These are phyloP conservation scores for Scedosporium minutisporum DNA, from an alignment of 2,329 filamentous ascomycete genomes.

Conservation along the genomic window DNA sequence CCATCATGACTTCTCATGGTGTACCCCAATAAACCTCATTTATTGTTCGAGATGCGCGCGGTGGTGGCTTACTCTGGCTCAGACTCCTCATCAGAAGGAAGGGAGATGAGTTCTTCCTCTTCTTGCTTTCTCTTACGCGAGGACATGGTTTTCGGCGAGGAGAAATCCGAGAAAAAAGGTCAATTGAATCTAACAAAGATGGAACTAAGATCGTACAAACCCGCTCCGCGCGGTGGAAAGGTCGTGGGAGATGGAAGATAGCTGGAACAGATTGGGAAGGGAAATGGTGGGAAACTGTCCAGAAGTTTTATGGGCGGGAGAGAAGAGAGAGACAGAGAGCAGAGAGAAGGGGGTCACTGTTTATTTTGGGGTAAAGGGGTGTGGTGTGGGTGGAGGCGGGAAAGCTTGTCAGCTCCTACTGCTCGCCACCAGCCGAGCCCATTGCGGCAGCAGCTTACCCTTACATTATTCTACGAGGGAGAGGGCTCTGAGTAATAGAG, in stretches of 20 bases:
- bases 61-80: conserved; percentile 37
- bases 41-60: background rate
- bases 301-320: background rate
- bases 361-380: conserved; percentile 2
- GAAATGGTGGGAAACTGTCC: conserved; percentile 10
- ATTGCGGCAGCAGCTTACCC: background rate
- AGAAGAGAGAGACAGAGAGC: conserved; percentile 10
- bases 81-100: conserved; percentile 40
- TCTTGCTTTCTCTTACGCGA: conserved; percentile 45
- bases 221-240: background rate
- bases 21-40: background rate
- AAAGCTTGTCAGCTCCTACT: conserved; percentile 6
- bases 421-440: background rate
- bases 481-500: background rate
- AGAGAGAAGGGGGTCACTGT: conserved; percentile 9
- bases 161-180: conserved; percentile 6
- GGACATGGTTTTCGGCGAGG: conserved; percentile 26
- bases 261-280: conserved; percentile 13
- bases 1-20: background rate
- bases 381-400: conserved; percentile 1
- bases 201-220: conserved; percentile 1
- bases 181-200: conserved; percentile 16
- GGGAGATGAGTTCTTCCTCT: conserved; percentile 44
- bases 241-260: conserved; percentile 7
- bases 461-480: background rate